Base-by-base conservation (phyloP, 495 filamentous ascomycete species). In the Tuber umbilicatum region DNA sequence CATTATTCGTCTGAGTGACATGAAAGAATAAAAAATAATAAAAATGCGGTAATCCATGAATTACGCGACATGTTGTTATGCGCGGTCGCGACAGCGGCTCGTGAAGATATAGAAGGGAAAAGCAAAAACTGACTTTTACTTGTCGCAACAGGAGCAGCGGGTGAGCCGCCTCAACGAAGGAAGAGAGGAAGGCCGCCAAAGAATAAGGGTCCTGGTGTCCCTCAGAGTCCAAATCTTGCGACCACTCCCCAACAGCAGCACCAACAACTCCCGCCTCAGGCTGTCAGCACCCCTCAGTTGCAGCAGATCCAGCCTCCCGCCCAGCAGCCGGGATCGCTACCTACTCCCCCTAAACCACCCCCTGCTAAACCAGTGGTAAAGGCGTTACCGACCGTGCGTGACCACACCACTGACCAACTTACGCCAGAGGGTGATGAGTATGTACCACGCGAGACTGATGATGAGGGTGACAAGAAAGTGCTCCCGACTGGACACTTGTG, bases 351-450 rank as follows among this genome's bases (percentile, higher is more conserved):
- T 40, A 97, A 94, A 84, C 86, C 90, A 1, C 94, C 94, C 1
- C 93, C 96, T n/a, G 90, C 92, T 27, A 98, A 97, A 84, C 85
- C 90, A 37, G 91, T 94, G 16, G 86, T 99, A 77, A 99, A 99
- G 84, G 95, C 95, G 0, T 87, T 99, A 35, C 95, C 95, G 37
- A 98, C 95, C 21, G 96, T 98, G 19, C 86, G 95, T 75, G 95
- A 99, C 81, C 95, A 99, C 82, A 99, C 95, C 16, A 98, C 96
- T 5, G 95, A 99, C 84, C 94, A 97, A 82, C 89, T 99, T 70
- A 93, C 90, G 42, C 87, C 91, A 16, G 93, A 93, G 82, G 91
- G 91, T n/a, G 96, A 98, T 82, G 95, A 99, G 85, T 99, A 97
- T 82, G 88, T 98, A 38, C 93, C 94, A 41, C 90, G 96, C 75